Base-by-base conservation (phyloP, 2,329 filamentous ascomycete species). In the Neopestalotiopsis sp. region DNA sequence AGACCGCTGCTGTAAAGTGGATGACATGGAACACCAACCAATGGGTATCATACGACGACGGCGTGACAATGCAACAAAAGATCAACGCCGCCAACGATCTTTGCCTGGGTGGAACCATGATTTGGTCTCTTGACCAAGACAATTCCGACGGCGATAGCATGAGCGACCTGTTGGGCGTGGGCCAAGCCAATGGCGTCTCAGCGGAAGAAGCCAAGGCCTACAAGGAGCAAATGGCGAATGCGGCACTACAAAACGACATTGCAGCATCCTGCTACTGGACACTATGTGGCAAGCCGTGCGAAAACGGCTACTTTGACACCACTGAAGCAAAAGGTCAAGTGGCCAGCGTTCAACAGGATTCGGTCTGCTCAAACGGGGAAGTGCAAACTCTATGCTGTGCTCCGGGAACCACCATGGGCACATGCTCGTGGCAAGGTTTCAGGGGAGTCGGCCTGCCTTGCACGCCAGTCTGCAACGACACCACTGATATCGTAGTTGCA, bases 21-120 rank as follows among this genome's bases (percentile, higher is more conserved):
- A 71, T 79, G 12, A 76, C 75, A 0, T 82, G 75, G 74, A 71
- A 75, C 60, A 64, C 40, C 6, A 71, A 80, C 66, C 79, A 83
- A 69, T 83, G 81, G 82, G 75, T 82, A 1, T 72, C 72, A 2
- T 84, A 72, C 56, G 81, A 84, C 69, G 78, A 82, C 67, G 72
- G 42, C 2, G 70, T 78, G 52, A 79, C 81, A n/a, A 71, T 80
- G 65, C 69, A 75, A 68, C 60, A 77, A 66, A 81, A 81, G 74
- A 59, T 71, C 38, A 75, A 80, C 24, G 77, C 72, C 63, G 78
- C 77, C 2, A 75, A 76, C 56, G 14, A 20, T 9, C 65, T 57
- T 2, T 69, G 67, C 57, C 49, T 69, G 1, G 67, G 67, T 32
- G 60, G 60, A 6, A 38, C 24, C 30, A 42, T 63, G 60, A 20